These are phyloP conservation scores for Cryptosporidium parvum DNA, from an alignment of 169 alveolate genomes.

Conservation along the genomic window DNA sequence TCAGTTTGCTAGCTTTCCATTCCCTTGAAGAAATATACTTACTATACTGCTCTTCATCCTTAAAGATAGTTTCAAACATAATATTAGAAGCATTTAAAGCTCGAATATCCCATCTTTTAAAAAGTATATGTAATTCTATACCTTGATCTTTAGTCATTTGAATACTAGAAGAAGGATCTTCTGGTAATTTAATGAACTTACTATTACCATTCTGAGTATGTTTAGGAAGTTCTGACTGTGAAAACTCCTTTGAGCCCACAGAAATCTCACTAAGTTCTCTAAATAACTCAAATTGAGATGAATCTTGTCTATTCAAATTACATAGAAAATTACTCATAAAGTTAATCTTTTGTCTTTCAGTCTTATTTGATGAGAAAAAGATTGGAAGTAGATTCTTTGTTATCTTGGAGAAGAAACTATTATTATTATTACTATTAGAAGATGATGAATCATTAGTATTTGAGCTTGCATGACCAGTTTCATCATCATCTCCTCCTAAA, in stretches of 20 bases:
- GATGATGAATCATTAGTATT: not conserved
- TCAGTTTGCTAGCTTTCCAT: constrained; percentile 54
- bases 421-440: not conserved
- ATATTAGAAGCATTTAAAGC: constrained; percentile 74
- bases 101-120: constrained; percentile 79
- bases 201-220: constrained; percentile 68
- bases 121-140: constrained; percentile 78
- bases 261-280: constrained; percentile 32
- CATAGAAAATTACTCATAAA: constrained; percentile 34
- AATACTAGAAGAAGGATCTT: constrained; percentile 17
- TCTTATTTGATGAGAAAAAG: constrained; percentile 24
- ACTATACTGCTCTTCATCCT: constrained; percentile 1
- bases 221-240: constrained; percentile 16
- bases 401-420: constrained; percentile 7
- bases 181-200: constrained; percentile 49
- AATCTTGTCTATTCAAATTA: not conserved
- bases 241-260: constrained; percentile 8
- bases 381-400: constrained; percentile 2
- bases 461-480: not conserved
- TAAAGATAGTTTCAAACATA: constrained; percentile 10
- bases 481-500: constrained; percentile 20
- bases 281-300: constrained; percentile 33
- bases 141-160: constrained; percentile 80
- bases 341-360: constrained; percentile 20
- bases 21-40: constrained; percentile 49